phyloP scores from a whole-genome alignment of 257 asterid species.

The Perilla frutescens region DNA sequence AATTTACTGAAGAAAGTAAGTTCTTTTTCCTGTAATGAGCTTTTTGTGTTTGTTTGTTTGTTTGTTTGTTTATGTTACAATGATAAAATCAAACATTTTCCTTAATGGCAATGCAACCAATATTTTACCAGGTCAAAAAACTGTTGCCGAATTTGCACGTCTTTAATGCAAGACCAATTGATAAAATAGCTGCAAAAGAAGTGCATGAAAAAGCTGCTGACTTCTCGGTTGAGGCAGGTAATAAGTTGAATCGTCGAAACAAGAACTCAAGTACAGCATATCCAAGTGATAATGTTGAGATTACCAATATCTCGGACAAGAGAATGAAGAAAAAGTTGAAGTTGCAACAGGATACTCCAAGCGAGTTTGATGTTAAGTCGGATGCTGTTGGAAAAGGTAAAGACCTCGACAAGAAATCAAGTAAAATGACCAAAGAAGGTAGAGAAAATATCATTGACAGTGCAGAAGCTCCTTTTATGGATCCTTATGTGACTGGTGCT shows the following conservation, averaged over 20 bases:
- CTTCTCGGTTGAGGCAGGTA: conserved; percentile 34
- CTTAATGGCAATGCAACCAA: conserved; percentile 27
- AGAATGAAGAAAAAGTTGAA: conserved; percentile 44
- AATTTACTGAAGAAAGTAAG: conserved; percentile 67
- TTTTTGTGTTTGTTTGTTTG: background rate
- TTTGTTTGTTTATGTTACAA: background rate
- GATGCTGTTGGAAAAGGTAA: conserved; percentile 15
- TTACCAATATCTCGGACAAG: conserved; percentile 38
- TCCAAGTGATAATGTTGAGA: conserved; percentile 24
- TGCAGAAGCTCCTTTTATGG: conserved; percentile 64
- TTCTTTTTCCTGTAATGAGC: conserved; percentile 16
- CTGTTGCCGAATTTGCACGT: conserved; percentile 67
- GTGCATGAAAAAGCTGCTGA: conserved; percentile 36
- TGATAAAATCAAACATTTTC: conserved; percentile 12
- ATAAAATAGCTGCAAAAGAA: conserved; percentile 50
- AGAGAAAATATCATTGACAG: conserved; percentile 51
- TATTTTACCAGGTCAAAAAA: conserved; percentile 67
- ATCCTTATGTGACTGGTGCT: conserved; percentile 48
- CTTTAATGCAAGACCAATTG: conserved; percentile 67
- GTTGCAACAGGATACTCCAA: conserved; percentile 28
- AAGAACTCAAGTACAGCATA: conserved; percentile 34
- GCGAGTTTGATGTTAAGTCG: conserved; percentile 36
- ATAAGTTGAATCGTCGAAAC: conserved; percentile 21
- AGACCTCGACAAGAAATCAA: conserved; percentile 44
- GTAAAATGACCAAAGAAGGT: conserved; percentile 42